Evolutionary conservation across 75 land plant species (phyloP).

Genomic region (Sequoiadendron giganteum): DNA sequence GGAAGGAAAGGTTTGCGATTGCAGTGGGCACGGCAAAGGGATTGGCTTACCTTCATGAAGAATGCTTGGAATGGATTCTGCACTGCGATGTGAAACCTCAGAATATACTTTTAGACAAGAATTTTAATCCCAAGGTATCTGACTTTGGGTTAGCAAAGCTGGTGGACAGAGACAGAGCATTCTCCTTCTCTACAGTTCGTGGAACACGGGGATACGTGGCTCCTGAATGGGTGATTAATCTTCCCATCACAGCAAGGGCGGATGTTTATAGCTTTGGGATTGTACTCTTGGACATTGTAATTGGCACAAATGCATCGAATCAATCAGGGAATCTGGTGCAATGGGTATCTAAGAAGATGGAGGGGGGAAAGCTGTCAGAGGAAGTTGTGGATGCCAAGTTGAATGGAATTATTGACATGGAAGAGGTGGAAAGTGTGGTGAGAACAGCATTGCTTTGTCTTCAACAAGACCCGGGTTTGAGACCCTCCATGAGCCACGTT

Average conservation of each 20-base stretch:
- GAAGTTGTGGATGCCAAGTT: too few species aligned
- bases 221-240: conserved; percentile 27
- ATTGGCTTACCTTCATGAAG: not conserved
- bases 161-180: too few species aligned
- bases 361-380: not conserved
- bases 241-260: conserved; percentile 33
- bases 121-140: conserved; percentile 3
- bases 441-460: too few species aligned
- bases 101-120: conserved; percentile 20
- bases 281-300: conserved; percentile 64
- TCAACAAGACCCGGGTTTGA: too few species aligned
- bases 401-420: too few species aligned
- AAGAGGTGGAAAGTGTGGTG: too few species aligned
- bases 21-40: not conserved
- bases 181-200: conserved; percentile 20
- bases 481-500: too few species aligned
- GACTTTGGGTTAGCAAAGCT: too few species aligned
- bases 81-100: conserved; percentile 19
- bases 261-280: conserved; percentile 87
- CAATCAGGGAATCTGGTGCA: conserved; percentile 13
- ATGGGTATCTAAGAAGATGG: conserved; percentile 7
- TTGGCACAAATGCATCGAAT: conserved; percentile 22
- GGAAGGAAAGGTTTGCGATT: too few species aligned
- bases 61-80: not conserved
- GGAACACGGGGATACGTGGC: conserved; percentile 58